phyloP scores from a whole-genome alignment of 257 asterid species.

The Eucommia ulmoides region DNA sequence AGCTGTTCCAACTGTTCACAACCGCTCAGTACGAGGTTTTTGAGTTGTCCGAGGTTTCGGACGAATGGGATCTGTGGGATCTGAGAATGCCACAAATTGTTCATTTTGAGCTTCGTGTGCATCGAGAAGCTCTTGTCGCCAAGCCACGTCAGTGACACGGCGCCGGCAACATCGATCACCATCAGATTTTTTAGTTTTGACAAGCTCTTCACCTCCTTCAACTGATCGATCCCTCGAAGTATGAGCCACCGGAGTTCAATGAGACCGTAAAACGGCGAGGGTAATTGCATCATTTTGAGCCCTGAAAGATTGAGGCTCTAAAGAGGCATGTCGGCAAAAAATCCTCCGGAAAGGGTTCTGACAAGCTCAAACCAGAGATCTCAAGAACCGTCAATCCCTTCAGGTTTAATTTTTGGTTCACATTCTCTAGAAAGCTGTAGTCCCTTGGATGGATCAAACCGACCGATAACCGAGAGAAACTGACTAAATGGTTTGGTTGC shows the following conservation, averaged over 20 bases:
- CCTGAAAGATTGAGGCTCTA: constrained; percentile 5
- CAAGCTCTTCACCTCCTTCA: constrained; percentile 4
- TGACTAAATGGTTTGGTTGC: too few species aligned
- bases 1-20: background rate
- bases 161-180: constrained; percentile 6
- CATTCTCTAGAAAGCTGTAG: constrained; percentile 10
- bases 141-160: background rate
- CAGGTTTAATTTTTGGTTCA: background rate
- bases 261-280: background rate
- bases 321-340: background rate
- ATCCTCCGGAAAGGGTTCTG: background rate
- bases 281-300: constrained; percentile 1
- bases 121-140: constrained; percentile 2
- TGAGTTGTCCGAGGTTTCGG: background rate
- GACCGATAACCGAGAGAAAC: too few species aligned
- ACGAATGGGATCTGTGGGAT: background rate
- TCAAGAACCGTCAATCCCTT: constrained; percentile 22
- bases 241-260: constrained; percentile 7
- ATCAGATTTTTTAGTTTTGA: background rate
- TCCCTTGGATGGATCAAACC: too few species aligned
- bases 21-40: constrained; percentile 1
- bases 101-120: background rate
- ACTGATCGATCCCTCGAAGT: background rate
- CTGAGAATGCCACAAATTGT: background rate
- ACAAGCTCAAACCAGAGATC: constrained; percentile 23